Evolutionary conservation across 805 yeast genomes (phyloP).

Genomic region (Dipodascopsis uninucleata): DNA sequence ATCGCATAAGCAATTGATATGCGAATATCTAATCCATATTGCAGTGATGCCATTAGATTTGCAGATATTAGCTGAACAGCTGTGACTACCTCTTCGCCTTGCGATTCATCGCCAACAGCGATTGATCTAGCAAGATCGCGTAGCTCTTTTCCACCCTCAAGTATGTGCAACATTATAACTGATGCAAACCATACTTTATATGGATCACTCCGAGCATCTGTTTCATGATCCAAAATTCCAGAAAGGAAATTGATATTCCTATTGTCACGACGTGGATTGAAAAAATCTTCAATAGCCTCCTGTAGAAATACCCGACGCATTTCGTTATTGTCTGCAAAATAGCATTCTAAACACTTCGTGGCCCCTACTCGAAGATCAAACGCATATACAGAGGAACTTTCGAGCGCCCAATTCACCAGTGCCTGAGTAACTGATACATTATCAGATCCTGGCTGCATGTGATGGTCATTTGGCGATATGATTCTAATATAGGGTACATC

Average conservation of each 20-base stretch:
- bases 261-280: conserved; percentile 16
- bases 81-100: conserved; percentile 64
- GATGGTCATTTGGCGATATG: conserved; percentile 42
- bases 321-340: conserved; percentile 58
- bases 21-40: conserved; percentile 59
- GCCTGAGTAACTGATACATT: conserved; percentile 70
- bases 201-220: conserved; percentile 71
- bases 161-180: conserved; percentile 56
- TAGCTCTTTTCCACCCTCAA: conserved; percentile 52
- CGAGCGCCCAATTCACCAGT: conserved; percentile 76
- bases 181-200: conserved; percentile 83
- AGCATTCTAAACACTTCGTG: conserved; percentile 60
- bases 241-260: conserved; percentile 58
- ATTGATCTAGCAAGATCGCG: conserved; percentile 49
- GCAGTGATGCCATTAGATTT: conserved; percentile 60
- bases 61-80: conserved; percentile 77
- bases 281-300: conserved; percentile 51
- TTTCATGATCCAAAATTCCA: conserved; percentile 71
- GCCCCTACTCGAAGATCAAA: conserved; percentile 81
- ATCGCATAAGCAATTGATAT: conserved; percentile 73
- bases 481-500: conserved; percentile 94
- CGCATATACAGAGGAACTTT: conserved; percentile 73
- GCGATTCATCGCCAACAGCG: conserved; percentile 48
- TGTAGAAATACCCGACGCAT: conserved; percentile 60
- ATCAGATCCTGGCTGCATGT: conserved; percentile 34